These are phyloP conservation scores for Sutorius eximius DNA, from an alignment of 1,284 basidiomycete genomes.

Conservation along the genomic window DNA sequence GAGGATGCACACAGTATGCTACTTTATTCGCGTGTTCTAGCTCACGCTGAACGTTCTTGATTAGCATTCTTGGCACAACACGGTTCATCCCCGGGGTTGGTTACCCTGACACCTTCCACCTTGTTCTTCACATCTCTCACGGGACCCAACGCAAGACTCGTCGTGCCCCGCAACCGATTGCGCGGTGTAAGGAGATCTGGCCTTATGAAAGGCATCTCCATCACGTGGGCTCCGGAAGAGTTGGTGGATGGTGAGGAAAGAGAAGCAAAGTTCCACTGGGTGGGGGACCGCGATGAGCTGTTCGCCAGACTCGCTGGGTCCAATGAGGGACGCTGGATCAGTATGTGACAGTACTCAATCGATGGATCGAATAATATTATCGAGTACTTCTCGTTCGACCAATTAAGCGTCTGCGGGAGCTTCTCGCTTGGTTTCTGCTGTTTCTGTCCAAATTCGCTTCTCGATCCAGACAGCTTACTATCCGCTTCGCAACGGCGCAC, in stretches of 20 bases:
- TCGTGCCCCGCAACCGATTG: slow-evolving; percentile 47
- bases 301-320: slow-evolving; percentile 65
- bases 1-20: slow-evolving; percentile 44
- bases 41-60: slow-evolving; percentile 1
- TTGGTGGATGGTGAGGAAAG: slow-evolving; percentile 34
- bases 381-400: slow-evolving; percentile 9
- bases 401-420: slow-evolving; percentile 11
- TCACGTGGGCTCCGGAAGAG: slow-evolving; percentile 43
- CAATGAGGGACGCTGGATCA: slow-evolving; percentile 42
- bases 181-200: slow-evolving; percentile 59
- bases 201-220: slow-evolving; percentile 50
- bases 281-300: slow-evolving; percentile 61
- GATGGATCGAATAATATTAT: slow-evolving; percentile 10
- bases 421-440: slow-evolving; percentile 28
- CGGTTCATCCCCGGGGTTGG: slow-evolving; percentile 52
- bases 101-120: slow-evolving; percentile 51
- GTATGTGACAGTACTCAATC: slow-evolving; percentile 23
- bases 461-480: neutral
- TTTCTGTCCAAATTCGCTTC: slow-evolving; percentile 11
- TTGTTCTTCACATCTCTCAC: slow-evolving; percentile 58
- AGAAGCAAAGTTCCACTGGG: slow-evolving; percentile 59
- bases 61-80: slow-evolving; percentile 64
- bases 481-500: slow-evolving; percentile 4
- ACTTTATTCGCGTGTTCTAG: slow-evolving; percentile 1
- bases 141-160: slow-evolving; percentile 45